Evolutionary conservation across 2,329 filamentous ascomycete species (phyloP).

Genomic region (Ceratocystis albifundus): DNA sequence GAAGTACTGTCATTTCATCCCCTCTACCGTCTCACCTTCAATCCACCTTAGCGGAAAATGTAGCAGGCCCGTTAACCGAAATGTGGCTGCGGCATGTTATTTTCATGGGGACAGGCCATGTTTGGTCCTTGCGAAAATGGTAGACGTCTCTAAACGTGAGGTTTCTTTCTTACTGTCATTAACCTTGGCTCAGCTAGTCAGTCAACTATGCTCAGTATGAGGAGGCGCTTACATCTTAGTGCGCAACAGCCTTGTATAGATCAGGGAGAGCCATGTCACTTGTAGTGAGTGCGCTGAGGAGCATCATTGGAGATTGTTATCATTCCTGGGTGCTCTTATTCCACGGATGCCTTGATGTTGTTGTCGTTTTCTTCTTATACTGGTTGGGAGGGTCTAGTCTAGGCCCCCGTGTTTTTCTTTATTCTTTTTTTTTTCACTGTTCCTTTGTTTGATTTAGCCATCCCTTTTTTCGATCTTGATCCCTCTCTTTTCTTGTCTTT

Average conservation of each 20-base stretch:
- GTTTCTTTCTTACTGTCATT: neutral
- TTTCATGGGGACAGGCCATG: neutral
- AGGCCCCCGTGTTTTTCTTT: neutral
- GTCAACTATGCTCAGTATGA: neutral
- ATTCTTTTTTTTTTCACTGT: slow-evolving; percentile 9
- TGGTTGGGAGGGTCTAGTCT: neutral
- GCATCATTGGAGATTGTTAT: neutral
- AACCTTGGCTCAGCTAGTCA: neutral
- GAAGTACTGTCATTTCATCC: neutral
- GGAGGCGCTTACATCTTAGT: neutral
- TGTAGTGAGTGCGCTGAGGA: neutral
- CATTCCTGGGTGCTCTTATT: neutral
- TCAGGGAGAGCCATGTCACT: neutral
- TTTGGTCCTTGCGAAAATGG: neutral
- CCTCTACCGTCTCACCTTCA: neutral
- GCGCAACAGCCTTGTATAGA: neutral
- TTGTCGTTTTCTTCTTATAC: neutral
- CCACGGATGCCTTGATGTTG: neutral
- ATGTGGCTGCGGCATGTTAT: slow-evolving; percentile 7
- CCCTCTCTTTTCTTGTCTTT: slow-evolving; percentile 14
- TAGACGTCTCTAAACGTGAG: slow-evolving; percentile 9
- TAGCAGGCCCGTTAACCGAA: neutral
- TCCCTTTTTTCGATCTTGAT: neutral
- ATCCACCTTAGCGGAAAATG: neutral
- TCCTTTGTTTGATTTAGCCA: slow-evolving; percentile 8